Conservation (phyloP, 257 asterid genomes). For the Jasminum sambac region DNA sequence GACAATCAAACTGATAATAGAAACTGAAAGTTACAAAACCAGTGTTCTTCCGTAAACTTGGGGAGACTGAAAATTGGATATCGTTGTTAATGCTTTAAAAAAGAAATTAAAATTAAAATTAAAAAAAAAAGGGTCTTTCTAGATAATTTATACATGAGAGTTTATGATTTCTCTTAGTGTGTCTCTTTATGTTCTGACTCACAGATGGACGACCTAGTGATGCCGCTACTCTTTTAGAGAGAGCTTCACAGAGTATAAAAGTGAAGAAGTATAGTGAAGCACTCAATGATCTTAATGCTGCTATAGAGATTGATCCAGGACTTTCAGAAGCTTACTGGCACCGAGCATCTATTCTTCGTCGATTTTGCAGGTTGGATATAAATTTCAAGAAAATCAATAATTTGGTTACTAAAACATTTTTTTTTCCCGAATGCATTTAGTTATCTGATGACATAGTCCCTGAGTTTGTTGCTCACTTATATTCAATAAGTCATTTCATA, state of each 20-base stretch:
- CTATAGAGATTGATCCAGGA: constrained; percentile 82
- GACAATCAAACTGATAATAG: background rate
- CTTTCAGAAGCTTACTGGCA: constrained; percentile 80
- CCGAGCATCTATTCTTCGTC: constrained; percentile 80
- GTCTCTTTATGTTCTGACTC: constrained; percentile 13
- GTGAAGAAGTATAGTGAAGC: constrained; percentile 87
- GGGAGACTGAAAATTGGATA: background rate
- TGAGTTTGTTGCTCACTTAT: background rate
- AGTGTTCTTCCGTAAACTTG: background rate
- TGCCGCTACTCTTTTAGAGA: constrained; percentile 73
- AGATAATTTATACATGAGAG: background rate
- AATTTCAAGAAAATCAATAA: constrained; percentile 1
- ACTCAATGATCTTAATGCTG: constrained; percentile 77
- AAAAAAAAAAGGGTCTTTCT: background rate
- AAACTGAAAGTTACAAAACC: background rate
- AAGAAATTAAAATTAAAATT: too few species aligned
- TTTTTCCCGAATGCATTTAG: background rate
- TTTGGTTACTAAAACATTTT: background rate
- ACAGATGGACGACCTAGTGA: constrained; percentile 71
- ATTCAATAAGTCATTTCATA: background rate
- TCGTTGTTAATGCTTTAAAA: background rate
- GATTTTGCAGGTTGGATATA: constrained; percentile 66
- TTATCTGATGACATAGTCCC: background rate
- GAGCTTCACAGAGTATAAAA: constrained; percentile 69
- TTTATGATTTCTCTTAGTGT: constrained; percentile 8